Base-by-base conservation (phyloP, 352 stramenopile genomes). In the Pythium brachiatum region DNA sequence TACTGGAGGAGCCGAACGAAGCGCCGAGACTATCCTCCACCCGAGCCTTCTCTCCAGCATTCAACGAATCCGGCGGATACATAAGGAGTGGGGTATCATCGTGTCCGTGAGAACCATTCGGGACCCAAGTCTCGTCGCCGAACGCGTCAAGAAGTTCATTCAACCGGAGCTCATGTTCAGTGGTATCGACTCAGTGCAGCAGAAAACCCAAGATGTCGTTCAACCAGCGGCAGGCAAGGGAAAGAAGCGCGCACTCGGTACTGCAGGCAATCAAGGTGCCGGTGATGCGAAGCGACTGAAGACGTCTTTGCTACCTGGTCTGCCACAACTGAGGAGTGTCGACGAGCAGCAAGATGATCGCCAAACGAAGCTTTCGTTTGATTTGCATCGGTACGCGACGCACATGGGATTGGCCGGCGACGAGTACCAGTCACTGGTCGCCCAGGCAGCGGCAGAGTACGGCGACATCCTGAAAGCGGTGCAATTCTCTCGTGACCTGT, bases 401-500 rank as follows among this genome's bases (percentile, higher is more conserved):
- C 70, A 64, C 27, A 55, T 89, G 27, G 72, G 77, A 0, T 74
- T 90, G 31, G 15, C 71, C 21, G 58, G 61, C 0, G 78, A 67
- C 21, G 63, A 58, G 13, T 90, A 70, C 38, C 74, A 83, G 23
- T 67, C 70, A n/a, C 62, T 89, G 73, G 41, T 70, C 16, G 63
- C 63, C 16, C 63, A 70, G 50, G 41, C 36, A 12, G 78, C 78
- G 27, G 79, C 79, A 5, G 57, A 73, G 12, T 71, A 70, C 50
- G 81, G 81, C 0, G 75, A 64, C 18, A 76, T 88, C 47, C 60
- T 83, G 26, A 69, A 74, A 62, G 78, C 79, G 25, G 72, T 83
- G 38, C 78, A 75, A 3, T 88, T 76, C 41, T 80, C 77, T 31
- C 71, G 81, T 16, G 76, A 87, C 29, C 57, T 90, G 50, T 89